Percentiles rank a stretch among this genome's conserved stretches.
Evolutionary conservation across 2,329 filamentous ascomycete genomes (phyloP).

Genomic region (Pseudocercospora pini-densiflorae): DNA sequence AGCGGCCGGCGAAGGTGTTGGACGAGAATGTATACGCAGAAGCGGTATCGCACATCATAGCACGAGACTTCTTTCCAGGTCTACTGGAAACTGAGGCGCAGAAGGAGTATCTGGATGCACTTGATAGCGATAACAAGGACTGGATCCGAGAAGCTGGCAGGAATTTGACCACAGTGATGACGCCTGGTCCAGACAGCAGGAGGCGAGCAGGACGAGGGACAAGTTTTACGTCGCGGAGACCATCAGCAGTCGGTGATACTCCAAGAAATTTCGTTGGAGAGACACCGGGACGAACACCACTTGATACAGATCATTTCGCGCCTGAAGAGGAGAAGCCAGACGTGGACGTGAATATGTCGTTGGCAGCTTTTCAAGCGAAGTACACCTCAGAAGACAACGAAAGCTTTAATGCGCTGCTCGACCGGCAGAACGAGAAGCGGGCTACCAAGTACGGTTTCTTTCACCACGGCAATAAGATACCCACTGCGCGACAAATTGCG

Average conservation of each 20-base stretch:
- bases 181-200: constrained; percentile 64
- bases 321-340: constrained; percentile 49
- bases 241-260: constrained; percentile 65
- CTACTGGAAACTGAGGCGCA: constrained; percentile 84
- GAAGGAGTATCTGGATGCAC: constrained; percentile 87
- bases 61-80: constrained; percentile 94
- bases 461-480: constrained; percentile 84
- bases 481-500: constrained; percentile 64
- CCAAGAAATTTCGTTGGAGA: constrained; percentile 66
- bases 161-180: constrained; percentile 72
- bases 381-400: constrained; percentile 99
- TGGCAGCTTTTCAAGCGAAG: constrained; percentile 84
- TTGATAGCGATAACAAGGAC: constrained; percentile 80
- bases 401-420: constrained; percentile 89
- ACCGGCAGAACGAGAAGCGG: constrained; percentile 84
- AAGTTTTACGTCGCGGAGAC: constrained; percentile 39
- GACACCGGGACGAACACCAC: constrained; percentile 66
- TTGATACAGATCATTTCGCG: constrained; percentile 38
- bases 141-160: constrained; percentile 86
- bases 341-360: constrained; percentile 76
- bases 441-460: constrained; percentile 88
- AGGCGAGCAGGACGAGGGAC: constrained; percentile 46
- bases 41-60: constrained; percentile 90
- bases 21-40: constrained; percentile 95
- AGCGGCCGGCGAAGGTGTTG: constrained; percentile 83